Conservation (phyloP, 306 rosid genomes). For the Mimosa pudica region DNA sequence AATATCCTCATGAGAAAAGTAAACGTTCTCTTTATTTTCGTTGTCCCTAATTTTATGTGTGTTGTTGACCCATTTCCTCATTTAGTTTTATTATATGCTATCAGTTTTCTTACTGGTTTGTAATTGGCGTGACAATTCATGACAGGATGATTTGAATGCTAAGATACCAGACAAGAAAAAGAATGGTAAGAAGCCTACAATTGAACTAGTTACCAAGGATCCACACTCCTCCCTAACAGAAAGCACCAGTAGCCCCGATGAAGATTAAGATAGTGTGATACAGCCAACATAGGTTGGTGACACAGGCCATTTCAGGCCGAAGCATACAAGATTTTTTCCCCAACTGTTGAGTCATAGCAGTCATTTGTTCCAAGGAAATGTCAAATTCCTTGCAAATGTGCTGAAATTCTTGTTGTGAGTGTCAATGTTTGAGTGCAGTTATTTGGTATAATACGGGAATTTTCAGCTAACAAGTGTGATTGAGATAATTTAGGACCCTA, state of each 20-base stretch:
- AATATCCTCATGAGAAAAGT: not conserved
- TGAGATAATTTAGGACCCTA: not conserved
- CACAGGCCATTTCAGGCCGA: not conserved
- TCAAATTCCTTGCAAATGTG: not conserved
- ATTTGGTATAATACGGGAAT: not conserved
- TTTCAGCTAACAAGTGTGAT: not conserved
- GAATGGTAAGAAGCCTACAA: constrained; percentile 45
- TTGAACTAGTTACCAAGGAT: constrained; percentile 52
- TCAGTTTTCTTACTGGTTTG: constrained; percentile 22
- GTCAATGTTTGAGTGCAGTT: not conserved
- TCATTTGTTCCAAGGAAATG: not conserved
- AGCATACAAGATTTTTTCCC: not conserved
- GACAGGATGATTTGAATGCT: constrained; percentile 51
- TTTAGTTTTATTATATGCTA: not conserved
- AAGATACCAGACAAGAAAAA: constrained; percentile 50
- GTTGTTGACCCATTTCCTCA: constrained; percentile 1
- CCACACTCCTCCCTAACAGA: constrained; percentile 44
- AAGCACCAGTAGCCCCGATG: constrained; percentile 31
- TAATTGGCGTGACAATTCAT: constrained; percentile 32
- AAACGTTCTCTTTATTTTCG: constrained; percentile 10
- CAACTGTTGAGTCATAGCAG: not conserved
- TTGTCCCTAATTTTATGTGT: constrained; percentile 17
- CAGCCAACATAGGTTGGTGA: constrained; percentile 6
- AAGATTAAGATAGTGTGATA: constrained; percentile 29
- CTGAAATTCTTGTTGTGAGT: not conserved